phyloP scores from a whole-genome alignment of 1,284 basidiomycete species.

The Bondarzewia mesenterica region DNA sequence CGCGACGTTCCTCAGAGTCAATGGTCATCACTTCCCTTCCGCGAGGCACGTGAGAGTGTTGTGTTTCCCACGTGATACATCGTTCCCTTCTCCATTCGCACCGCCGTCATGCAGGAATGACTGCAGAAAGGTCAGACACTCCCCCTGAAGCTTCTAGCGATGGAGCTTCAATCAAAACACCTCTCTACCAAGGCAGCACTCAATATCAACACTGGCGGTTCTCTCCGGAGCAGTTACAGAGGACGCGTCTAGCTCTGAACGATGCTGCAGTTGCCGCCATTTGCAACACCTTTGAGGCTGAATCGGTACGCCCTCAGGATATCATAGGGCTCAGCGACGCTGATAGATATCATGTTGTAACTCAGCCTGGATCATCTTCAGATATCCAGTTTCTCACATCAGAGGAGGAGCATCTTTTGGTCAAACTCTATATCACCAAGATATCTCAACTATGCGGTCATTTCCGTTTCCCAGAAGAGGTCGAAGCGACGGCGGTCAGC shows the following conservation, averaged over 20 bases:
- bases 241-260: constrained; percentile 62
- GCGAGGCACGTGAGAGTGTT: too few species aligned
- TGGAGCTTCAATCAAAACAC: constrained; percentile 12
- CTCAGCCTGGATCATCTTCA: constrained; percentile 59
- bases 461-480: constrained; percentile 85
- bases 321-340: constrained; percentile 8
- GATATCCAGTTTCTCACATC: constrained; percentile 68
- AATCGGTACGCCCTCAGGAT: constrained; percentile 51
- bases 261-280: constrained; percentile 69
- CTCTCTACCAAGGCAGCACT: constrained; percentile 75
- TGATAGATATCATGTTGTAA: neutral
- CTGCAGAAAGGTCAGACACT: neutral
- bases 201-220: constrained; percentile 88
- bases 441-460: constrained; percentile 79
- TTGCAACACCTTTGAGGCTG: constrained; percentile 66
- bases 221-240: constrained; percentile 55
- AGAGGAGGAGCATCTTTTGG: constrained; percentile 82
- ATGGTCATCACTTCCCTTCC: too few species aligned
- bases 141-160: constrained; percentile 1
- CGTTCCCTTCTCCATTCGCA: too few species aligned
- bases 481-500: constrained; percentile 86
- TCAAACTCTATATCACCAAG: constrained; percentile 85
- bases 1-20: too few species aligned
- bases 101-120: too few species aligned
- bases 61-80: too few species aligned